Conservation (phyloP, 2,329 filamentous ascomycete genomes). For the Dactylellina drechsleri region DNA sequence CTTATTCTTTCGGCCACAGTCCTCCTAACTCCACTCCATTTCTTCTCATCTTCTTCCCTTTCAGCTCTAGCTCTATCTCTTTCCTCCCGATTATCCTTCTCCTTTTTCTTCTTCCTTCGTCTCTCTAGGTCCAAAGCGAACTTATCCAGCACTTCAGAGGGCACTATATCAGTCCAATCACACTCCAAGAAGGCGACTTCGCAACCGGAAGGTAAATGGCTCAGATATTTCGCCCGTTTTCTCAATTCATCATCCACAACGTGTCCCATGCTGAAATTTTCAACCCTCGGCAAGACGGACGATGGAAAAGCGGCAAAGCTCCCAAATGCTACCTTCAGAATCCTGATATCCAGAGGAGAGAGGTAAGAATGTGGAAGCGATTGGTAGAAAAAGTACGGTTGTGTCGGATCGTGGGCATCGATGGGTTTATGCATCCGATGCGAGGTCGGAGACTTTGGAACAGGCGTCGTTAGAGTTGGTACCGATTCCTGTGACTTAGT, state of each 20-base stretch:
- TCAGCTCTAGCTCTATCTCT: conserved; percentile 85
- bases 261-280: conserved; percentile 88
- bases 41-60: conserved; percentile 76
- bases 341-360: conserved; percentile 89
- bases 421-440: conserved; percentile 46
- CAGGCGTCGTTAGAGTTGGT: not conserved
- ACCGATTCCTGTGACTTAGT: not conserved
- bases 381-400: conserved; percentile 84
- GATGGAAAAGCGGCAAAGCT: conserved; percentile 84
- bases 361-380: conserved; percentile 88
- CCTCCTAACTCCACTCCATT: conserved; percentile 75
- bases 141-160: conserved; percentile 75
- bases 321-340: conserved; percentile 87
- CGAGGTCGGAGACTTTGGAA: conserved; percentile 35
- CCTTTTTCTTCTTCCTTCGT: conserved; percentile 78
- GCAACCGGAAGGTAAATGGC: conserved; percentile 87
- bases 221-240: conserved; percentile 85
- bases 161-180: conserved; percentile 91
- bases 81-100: conserved; percentile 87
- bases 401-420: conserved; percentile 62
- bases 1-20: conserved; percentile 61
- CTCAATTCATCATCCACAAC: conserved; percentile 85
- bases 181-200: conserved; percentile 91
- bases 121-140: conserved; percentile 82
- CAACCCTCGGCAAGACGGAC: conserved; percentile 84